Percentiles rank a stretch among this genome's conserved stretches.
phyloP scores from a whole-genome alignment of 1,284 basidiomycete species.

The Exobasidium rhododendri region DNA sequence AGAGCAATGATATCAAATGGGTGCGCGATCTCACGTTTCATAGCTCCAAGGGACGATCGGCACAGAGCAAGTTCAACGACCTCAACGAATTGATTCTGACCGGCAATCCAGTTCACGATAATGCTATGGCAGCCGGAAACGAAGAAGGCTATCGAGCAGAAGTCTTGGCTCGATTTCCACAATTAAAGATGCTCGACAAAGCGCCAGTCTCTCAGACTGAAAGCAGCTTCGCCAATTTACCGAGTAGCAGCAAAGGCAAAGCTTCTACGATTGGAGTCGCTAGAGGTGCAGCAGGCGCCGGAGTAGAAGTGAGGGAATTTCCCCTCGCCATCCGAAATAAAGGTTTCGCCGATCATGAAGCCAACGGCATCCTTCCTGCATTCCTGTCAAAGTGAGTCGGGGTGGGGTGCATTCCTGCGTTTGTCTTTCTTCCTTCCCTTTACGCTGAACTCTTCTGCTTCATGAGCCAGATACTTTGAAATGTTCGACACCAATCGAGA shows the following conservation, averaged over 20 bases:
- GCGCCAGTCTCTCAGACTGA: slow-evolving; percentile 63
- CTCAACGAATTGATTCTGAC: slow-evolving; percentile 67
- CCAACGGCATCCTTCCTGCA: slow-evolving; percentile 64
- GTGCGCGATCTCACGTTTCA: slow-evolving; percentile 42
- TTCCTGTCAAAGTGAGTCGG: slow-evolving; percentile 74
- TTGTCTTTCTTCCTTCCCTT: neutral
- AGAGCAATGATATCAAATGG: slow-evolving; percentile 57
- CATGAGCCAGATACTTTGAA: slow-evolving; percentile 60
- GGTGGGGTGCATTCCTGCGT: no score
- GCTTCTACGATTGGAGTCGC: slow-evolving; percentile 31
- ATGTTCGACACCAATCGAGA: slow-evolving; percentile 75
- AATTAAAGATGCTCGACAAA: slow-evolving; percentile 60
- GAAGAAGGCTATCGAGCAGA: slow-evolving; percentile 59
- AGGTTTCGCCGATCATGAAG: slow-evolving; percentile 70
- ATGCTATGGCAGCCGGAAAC: slow-evolving; percentile 66
- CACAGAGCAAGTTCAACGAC: slow-evolving; percentile 18
- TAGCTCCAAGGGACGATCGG: slow-evolving; percentile 19
- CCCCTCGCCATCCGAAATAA: slow-evolving; percentile 66
- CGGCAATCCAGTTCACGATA: slow-evolving; percentile 74
- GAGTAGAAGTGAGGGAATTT: slow-evolving; percentile 58
- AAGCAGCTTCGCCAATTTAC: slow-evolving; percentile 29
- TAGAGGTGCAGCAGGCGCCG: slow-evolving; percentile 39
- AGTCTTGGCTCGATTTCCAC: slow-evolving; percentile 35
- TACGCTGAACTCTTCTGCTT: neutral
- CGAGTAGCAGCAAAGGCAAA: slow-evolving; percentile 14